Percentiles rank a stretch among this genome's conserved stretches.
Conservation (phyloP, 805 yeast species). For the Yarrowia hollandica region DNA sequence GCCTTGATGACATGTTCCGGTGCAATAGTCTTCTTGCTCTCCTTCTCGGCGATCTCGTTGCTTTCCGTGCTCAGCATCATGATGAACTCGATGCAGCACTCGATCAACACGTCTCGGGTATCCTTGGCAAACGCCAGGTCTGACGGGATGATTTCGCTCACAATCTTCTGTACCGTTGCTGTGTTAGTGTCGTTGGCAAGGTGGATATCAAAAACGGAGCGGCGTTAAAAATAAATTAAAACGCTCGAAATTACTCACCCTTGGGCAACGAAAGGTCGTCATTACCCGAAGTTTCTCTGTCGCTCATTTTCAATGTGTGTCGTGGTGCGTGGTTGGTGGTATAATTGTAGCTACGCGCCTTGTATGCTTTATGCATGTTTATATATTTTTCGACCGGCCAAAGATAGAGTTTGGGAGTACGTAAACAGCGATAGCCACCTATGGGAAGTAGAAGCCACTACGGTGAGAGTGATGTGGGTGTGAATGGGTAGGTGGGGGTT, state of each 20-base stretch:
- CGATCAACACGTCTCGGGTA: conserved; percentile 91
- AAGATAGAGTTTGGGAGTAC: conserved; percentile 4
- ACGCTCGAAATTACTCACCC: conserved; percentile 3
- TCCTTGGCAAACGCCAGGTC: conserved; percentile 88
- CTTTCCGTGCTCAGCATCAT: conserved; percentile 93
- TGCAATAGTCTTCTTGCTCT: conserved; percentile 93
- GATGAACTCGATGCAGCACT: conserved; percentile 92
- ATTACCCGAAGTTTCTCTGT: conserved; percentile 34
- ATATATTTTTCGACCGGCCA: conserved; percentile 17
- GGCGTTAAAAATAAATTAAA: neutral
- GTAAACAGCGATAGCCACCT: neutral
- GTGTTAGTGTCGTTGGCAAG: too few relatives aligned
- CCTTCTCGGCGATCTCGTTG: conserved; percentile 94
- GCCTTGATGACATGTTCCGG: conserved; percentile 95
- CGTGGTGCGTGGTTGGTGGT: neutral
- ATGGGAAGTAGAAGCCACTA: neutral
- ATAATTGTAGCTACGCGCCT: neutral
- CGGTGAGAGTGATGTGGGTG: neutral
- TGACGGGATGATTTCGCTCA: conserved; percentile 84
- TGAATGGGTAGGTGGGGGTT: neutral
- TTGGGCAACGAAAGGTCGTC: conserved; percentile 44
- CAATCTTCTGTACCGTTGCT: conserved; percentile 95
- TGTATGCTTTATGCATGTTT: conserved; percentile 26
- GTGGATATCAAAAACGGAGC: neutral
- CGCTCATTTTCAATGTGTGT: conserved; percentile 15